Evolutionary conservation across 768 basidiomycete genomes (phyloP), one percentile per base, ranked within the genome.

Genomic region (Lactifluus piperatus): DNA sequence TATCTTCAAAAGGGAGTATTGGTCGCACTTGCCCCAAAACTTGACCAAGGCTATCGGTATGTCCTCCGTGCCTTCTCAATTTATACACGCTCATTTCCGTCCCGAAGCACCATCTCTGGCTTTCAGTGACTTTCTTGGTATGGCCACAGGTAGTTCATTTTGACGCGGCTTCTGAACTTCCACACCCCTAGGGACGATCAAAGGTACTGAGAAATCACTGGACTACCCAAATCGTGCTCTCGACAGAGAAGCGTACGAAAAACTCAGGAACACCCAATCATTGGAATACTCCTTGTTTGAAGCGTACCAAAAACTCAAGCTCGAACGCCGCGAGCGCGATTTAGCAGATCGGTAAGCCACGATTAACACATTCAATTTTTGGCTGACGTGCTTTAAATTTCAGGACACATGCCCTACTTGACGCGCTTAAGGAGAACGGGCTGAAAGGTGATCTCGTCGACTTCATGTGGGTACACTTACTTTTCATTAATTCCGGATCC

Each of bases 41-140:
- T n/a, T n/a, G n/a, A 78, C 71, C 1, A 83, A 80, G 61, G 75
- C 75, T 2, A 69, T 87, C 13, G 79, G 86, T 85, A 44, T 24
- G 65, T 51, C 34, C 22, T 34, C 54, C 26, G 50, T 51, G 22
- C 51, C 18, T 41, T 13, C 57, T 29, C 27, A 10, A 26, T 36
- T 48, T 14, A 54, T 18, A 16, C 4, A 18, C 32, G 1, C 54
- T 60, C 11, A 60, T 26, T 2, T 24, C 20, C 16, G 3, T 0
- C 29, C 47, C 13, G 2, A 51, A 88, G 86, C 84, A 67, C 77
- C 85, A 2, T 73, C 79, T 13, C 70, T 84, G 4, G 83, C 85
- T 0, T 88, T 79, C 65, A 80, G 78, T 37, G 84, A 88, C 65
- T 70, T 88, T 26, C 76, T 88, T 58, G 86, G 85, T 81, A 54